Evolutionary conservation across 2,329 filamentous ascomycete genomes (phyloP).

Genomic region (Didymella sp.): DNA sequence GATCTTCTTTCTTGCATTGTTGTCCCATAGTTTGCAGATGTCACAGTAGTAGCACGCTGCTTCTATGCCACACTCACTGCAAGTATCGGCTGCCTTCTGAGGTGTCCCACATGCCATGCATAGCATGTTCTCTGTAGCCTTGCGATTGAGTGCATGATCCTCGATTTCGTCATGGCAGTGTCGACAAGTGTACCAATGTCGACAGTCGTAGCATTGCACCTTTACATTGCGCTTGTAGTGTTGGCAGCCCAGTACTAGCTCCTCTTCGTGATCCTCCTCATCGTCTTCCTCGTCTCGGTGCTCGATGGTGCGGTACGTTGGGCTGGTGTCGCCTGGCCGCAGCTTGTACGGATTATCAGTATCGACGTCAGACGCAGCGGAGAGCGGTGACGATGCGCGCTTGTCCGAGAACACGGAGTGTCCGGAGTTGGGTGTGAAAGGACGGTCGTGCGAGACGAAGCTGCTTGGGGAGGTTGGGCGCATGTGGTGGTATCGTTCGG

Average conservation of each 20-base stretch:
- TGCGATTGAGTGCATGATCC: slow-evolving; percentile 78
- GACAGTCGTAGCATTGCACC: slow-evolving; percentile 88
- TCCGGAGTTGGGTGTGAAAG: slow-evolving; percentile 48
- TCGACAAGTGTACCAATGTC: slow-evolving; percentile 92
- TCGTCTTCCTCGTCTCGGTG: slow-evolving; percentile 53
- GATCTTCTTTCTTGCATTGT: slow-evolving; percentile 86
- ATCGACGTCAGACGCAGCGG: slow-evolving; percentile 44
- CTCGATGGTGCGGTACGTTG: slow-evolving; percentile 37
- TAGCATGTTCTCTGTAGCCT: slow-evolving; percentile 91
- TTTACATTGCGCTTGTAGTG: slow-evolving; percentile 98
- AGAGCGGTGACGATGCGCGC: slow-evolving; percentile 45
- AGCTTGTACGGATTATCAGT: slow-evolving; percentile 46
- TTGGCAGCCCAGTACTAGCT: slow-evolving; percentile 72
- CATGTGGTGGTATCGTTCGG: slow-evolving; percentile 53
- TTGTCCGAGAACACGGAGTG: slow-evolving; percentile 45
- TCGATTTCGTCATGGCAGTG: slow-evolving; percentile 90
- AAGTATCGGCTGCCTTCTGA: slow-evolving; percentile 80
- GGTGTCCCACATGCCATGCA: slow-evolving; percentile 94
- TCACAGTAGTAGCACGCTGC: slow-evolving; percentile 91
- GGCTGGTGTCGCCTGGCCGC: slow-evolving; percentile 41
- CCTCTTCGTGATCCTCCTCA: slow-evolving; percentile 58
- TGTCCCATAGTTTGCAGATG: slow-evolving; percentile 97
- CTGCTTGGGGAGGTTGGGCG: slow-evolving; percentile 49
- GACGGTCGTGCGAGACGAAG: slow-evolving; percentile 49
- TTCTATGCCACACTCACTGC: slow-evolving; percentile 75